Percentiles rank a stretch among this genome's conserved stretches.
Conservation (phyloP, 2,329 filamentous ascomycete species). For the Amphichorda felina region DNA sequence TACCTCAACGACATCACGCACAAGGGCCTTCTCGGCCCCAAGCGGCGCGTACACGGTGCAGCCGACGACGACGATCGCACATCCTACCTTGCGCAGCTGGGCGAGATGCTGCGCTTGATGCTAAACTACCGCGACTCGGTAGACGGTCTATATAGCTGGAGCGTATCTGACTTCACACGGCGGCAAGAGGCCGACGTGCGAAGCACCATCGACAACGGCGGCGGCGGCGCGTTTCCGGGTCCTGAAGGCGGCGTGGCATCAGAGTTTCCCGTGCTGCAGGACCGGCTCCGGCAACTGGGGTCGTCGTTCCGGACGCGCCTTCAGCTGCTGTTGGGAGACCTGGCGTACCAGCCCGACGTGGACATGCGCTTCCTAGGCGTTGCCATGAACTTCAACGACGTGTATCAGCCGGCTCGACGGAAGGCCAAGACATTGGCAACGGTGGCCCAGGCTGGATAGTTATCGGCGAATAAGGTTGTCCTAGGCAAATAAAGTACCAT, state of each 20-base stretch:
- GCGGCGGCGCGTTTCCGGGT: conserved; percentile 7
- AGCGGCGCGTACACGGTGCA: conserved; percentile 24
- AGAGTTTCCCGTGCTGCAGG: conserved; percentile 62
- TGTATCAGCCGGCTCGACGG: conserved; percentile 68
- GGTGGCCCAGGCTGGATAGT: conserved; percentile 1
- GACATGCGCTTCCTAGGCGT: conserved; percentile 94
- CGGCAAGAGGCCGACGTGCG: conserved; percentile 77
- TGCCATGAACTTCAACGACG: conserved; percentile 98
- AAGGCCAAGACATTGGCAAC: conserved; percentile 31
- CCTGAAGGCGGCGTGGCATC: conserved; percentile 43
- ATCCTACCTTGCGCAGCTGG: conserved; percentile 80
- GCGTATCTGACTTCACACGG: conserved; percentile 83
- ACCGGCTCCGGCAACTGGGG: conserved; percentile 60
- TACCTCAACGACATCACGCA: conserved; percentile 93
- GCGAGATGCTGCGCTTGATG: conserved; percentile 90
- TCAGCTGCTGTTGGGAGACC: conserved; percentile 73
- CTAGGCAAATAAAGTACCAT: too few relatives aligned
- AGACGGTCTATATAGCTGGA: conserved; percentile 89
- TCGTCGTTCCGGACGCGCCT: conserved; percentile 66
- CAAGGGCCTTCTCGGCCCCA: conserved; percentile 81
- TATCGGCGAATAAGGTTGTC: too few relatives aligned
- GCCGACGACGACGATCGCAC: conserved; percentile 53
- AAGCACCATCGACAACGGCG: conserved; percentile 40
- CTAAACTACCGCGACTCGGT: conserved; percentile 86
- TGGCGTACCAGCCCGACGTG: conserved; percentile 86